Percentiles rank a stretch among this genome's conserved stretches.
phyloP scores from a whole-genome alignment of 495 filamentous ascomycete species.

The Talaromyces nanjingensis region DNA sequence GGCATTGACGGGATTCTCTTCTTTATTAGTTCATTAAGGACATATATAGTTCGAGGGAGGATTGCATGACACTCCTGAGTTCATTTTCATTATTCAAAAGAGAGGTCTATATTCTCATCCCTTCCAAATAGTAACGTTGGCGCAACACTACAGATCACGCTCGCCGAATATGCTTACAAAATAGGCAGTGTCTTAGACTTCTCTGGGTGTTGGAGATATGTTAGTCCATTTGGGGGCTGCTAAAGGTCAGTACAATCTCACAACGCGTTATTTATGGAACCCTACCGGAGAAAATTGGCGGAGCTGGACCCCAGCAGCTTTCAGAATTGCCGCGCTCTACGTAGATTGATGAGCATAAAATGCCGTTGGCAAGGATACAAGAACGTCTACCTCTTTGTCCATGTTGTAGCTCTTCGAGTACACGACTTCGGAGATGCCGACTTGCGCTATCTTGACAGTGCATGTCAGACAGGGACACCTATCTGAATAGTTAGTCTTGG shows the following conservation, averaged over 20 bases:
- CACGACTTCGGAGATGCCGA: slow-evolving; percentile 91
- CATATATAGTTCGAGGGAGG: background rate
- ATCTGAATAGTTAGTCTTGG: slow-evolving; percentile 2
- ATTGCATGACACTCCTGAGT: background rate
- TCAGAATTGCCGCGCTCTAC: slow-evolving; percentile 70
- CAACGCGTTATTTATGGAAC: background rate
- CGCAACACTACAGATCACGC: background rate
- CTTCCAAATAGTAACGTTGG: background rate
- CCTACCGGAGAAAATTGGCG: slow-evolving; percentile 78
- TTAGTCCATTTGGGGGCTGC: slow-evolving; percentile 43
- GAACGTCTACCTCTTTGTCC: slow-evolving; percentile 54
- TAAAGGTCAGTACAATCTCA: slow-evolving; percentile 10
- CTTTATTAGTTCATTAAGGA: background rate
- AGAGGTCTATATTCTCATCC: background rate
- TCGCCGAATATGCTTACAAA: slow-evolving; percentile 3
- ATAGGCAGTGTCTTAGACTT: background rate
- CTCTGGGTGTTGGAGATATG: slow-evolving; percentile 29
- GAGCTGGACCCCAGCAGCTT: slow-evolving; percentile 66
- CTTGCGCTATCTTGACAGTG: slow-evolving; percentile 94
- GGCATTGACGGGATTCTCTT: background rate
- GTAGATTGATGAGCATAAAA: slow-evolving; percentile 11
- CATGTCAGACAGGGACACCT: slow-evolving; percentile 96
- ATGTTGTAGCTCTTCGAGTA: slow-evolving; percentile 91
- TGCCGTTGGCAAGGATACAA: background rate
- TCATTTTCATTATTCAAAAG: background rate